Base-by-base conservation (phyloP, 2,329 filamentous ascomycete genomes). In the Penicillium sp. region DNA sequence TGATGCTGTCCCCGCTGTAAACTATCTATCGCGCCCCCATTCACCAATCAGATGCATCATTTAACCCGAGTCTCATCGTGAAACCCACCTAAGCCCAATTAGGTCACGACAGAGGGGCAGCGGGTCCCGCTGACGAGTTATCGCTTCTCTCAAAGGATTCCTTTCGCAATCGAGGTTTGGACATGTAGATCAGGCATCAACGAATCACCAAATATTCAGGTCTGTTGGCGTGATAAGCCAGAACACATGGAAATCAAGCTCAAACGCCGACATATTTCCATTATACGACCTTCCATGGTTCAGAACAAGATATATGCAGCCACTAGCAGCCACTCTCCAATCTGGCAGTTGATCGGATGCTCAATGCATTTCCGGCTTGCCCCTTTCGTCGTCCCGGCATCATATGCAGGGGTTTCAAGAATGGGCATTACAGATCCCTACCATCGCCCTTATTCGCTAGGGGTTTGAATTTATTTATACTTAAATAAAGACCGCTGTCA, bases 71-170 rank as follows among this genome's bases (percentile, higher is more conserved):
- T 66, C 61, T 64, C 59, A 65, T 50, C 48, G 49, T 65, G 63
- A 66, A 66, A 65, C 63, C 35, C 42, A 29, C 49, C 63, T 65
- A 65, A 52, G 4, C 61, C 55, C 11, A 19, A 42, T 61, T 33
- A 9, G 53, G 58, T 10, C 6, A 33, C 22, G 14, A 48, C 22
- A 33, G 52, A 54, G 56, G 61, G 58, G 49, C 52, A 37, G 58
- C 52, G 60, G 61, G 52, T 61, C 49, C 54, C 56, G 63, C 59
- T 66, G 63, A 66, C 61, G 61, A 66, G 19, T 50, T 39, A 39
- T 39, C 45, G 16, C 11, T 46, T 29, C 14, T 35, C 10, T 10
- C 29, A 29, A 39, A 42, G 35, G 4, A 27, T 39, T 49, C 26
- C 47, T 24, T 45, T 35, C 16, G 13, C 27, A n/a, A 33, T 45